These are phyloP conservation scores for Neurospora sp. DNA, from an alignment of 495 filamentous ascomycete species.

Conservation along the genomic window DNA sequence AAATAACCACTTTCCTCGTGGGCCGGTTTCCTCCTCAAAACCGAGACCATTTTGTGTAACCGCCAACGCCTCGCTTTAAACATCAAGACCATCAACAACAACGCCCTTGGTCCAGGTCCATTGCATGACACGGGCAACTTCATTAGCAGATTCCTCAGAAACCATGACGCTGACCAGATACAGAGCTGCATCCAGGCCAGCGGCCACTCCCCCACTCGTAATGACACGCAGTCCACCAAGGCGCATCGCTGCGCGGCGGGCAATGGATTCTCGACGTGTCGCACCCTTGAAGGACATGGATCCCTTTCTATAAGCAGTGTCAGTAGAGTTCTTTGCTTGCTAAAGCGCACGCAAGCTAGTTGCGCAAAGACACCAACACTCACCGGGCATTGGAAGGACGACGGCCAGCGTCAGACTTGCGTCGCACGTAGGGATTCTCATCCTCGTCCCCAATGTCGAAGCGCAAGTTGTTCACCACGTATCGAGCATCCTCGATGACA, in stretches of 20 bases:
- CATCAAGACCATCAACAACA: conserved; percentile 62
- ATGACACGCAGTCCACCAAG: conserved; percentile 64
- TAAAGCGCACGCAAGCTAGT: too few relatives aligned
- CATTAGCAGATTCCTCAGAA: conserved; percentile 52
- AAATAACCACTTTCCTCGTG: background rate
- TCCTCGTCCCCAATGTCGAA: conserved; percentile 66
- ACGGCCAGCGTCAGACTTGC: conserved; percentile 49
- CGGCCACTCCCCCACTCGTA: conserved; percentile 64
- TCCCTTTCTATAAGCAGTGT: conserved; percentile 41
- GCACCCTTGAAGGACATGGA: conserved; percentile 59
- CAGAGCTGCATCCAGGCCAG: conserved; percentile 67
- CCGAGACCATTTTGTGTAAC: background rate
- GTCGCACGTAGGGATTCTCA: conserved; percentile 63
- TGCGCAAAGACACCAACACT: conserved; percentile 3
- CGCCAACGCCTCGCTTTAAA: conserved; percentile 33
- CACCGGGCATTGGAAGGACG: conserved; percentile 53
- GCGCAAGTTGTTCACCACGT: conserved; percentile 70
- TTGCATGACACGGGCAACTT: conserved; percentile 59
- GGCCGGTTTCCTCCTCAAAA: background rate
- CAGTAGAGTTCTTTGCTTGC: background rate
- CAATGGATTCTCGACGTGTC: conserved; percentile 56
- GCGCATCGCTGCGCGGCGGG: conserved; percentile 52
- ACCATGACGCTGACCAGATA: conserved; percentile 70
- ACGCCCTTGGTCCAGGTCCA: conserved; percentile 61
- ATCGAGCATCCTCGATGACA: conserved; percentile 63